Evolutionary conservation across 148 eudicot genomes (phyloP).

Genomic region (Camellia sinensis): DNA sequence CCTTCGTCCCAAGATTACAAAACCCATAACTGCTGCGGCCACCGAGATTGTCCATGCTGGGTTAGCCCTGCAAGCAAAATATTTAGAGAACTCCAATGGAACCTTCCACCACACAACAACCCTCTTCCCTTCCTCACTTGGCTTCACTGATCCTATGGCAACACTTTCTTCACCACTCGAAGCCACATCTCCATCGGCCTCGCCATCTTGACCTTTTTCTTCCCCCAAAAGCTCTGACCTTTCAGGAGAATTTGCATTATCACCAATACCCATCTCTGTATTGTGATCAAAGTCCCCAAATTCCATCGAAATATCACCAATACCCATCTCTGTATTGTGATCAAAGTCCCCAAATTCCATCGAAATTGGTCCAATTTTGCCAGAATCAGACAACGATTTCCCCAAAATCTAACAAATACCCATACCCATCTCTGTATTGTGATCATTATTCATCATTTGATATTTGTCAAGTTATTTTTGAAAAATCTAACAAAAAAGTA

Average conservation of each 20-base stretch:
- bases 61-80: conserved; percentile 60
- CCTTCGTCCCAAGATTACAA: conserved; percentile 59
- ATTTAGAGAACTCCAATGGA: conserved; percentile 67
- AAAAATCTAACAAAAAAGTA: no score
- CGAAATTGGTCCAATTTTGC: conserved; percentile 9
- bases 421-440: no score
- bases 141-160: conserved; percentile 11
- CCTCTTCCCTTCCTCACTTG: conserved; percentile 25
- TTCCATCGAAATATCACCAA: conserved; percentile 4
- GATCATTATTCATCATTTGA: no score
- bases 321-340: conserved; percentile 7
- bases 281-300: conserved; percentile 11
- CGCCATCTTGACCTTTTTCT: conserved; percentile 1
- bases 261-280: conserved; percentile 8
- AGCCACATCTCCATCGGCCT: not conserved
- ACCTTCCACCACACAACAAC: conserved; percentile 75
- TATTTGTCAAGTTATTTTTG: no score
- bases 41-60: conserved; percentile 87
- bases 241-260: not conserved
- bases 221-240: conserved; percentile 13
- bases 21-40: conserved; percentile 80
- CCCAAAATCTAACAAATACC: no score
- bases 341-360: conserved; percentile 15
- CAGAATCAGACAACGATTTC: conserved; percentile 15
- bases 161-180: conserved; percentile 5